A percentile compares a stretch with the other conserved stretches of the same genome.
Conservation (phyloP, 805 yeast genomes). For the Candida germanica region DNA sequence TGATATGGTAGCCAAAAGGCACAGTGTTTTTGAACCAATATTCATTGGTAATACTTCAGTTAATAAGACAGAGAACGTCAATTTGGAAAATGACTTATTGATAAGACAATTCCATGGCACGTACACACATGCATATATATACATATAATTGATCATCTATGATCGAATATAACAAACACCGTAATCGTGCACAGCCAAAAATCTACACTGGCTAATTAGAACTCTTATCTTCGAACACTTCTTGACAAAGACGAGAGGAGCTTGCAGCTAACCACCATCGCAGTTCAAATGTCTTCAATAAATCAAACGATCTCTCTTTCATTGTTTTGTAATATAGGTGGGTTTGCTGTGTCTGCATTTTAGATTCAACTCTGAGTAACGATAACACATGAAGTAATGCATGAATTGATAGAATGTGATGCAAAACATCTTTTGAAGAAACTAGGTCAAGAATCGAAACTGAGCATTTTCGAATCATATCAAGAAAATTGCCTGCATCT, state of each 20-base stretch:
- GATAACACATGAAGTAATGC: constrained; percentile 25
- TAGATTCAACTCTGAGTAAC: constrained; percentile 21
- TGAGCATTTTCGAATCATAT: background rate
- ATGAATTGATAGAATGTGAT: constrained; percentile 23
- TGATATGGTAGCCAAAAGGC: too few species aligned
- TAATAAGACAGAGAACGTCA: too few species aligned
- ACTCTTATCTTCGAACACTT: constrained; percentile 2
- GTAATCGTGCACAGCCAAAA: too few species aligned
- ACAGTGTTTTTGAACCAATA: too few species aligned
- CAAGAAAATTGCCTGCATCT: background rate
- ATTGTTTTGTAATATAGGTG: constrained; percentile 1
- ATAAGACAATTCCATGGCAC: too few species aligned
- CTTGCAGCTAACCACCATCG: constrained; percentile 31
- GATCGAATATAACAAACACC: too few species aligned
- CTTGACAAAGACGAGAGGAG: constrained; percentile 12
- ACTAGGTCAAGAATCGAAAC: constrained; percentile 11
- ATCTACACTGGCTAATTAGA: too few species aligned
- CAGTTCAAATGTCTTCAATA: constrained; percentile 14
- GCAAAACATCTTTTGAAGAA: constrained; percentile 12
- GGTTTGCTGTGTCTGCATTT: constrained; percentile 13
- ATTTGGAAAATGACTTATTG: too few species aligned
- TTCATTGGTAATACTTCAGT: too few species aligned
- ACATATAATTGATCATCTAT: too few species aligned
- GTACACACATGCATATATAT: constrained; percentile 1
- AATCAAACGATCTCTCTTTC: constrained; percentile 2